Percentiles rank a stretch among this genome's conserved stretches.
phyloP scores from a whole-genome alignment of 208 protist species.

The Tritrichomonas musculus region DNA sequence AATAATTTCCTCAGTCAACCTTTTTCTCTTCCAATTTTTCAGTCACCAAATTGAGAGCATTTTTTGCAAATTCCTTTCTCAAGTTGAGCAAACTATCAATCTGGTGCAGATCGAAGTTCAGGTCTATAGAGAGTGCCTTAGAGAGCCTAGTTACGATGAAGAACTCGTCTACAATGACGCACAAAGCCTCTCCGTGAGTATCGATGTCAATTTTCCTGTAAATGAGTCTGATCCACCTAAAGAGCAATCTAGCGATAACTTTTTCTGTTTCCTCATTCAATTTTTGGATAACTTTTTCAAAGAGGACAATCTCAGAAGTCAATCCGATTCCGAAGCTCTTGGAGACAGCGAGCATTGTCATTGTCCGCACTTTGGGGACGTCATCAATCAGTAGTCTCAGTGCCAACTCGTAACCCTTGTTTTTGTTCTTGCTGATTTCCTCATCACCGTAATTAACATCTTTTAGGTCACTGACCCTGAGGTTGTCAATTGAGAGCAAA shows the following conservation, averaged over 20 bases:
- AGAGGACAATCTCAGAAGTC: not conserved
- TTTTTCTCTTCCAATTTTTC: too few species aligned
- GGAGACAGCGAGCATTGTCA: not conserved
- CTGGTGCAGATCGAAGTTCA: not conserved
- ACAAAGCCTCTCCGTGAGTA: constrained; percentile 19
- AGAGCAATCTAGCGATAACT: not conserved
- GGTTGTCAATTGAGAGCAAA: too few species aligned
- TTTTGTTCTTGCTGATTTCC: too few species aligned
- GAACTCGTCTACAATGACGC: not conserved
- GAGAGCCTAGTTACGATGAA: not conserved
- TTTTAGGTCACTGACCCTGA: not conserved
- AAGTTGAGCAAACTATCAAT: too few species aligned
- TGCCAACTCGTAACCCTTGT: not conserved
- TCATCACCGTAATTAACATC: too few species aligned
- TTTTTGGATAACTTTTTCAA: not conserved
- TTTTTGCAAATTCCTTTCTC: too few species aligned
- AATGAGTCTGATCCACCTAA: not conserved
- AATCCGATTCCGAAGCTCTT: not conserved
- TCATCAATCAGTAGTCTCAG: not conserved
- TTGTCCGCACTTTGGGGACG: not conserved
- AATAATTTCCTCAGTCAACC: too few species aligned
- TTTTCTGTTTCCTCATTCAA: not conserved
- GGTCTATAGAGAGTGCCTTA: not conserved
- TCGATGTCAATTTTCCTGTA: not conserved
- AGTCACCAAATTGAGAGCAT: too few species aligned